Base-by-base conservation (phyloP, 352 stramenopile species). In the Thalassiosira gravida region DNA sequence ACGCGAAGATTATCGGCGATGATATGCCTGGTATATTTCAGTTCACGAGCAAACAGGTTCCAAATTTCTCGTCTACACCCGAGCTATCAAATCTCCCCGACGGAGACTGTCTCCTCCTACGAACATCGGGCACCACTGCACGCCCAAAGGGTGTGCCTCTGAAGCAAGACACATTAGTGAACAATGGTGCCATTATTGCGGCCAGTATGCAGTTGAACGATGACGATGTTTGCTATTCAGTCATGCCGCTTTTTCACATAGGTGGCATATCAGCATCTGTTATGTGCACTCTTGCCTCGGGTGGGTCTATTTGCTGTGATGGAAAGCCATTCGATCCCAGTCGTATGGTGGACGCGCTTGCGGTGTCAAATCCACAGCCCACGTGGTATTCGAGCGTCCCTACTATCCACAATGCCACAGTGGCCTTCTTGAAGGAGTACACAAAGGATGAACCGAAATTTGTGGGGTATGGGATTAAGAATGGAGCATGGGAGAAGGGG, bases 221-320 rank as follows among this genome's bases (percentile, higher is more conserved):
- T 37, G 30, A 2, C 20, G 67, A 66, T 20, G 67, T 56, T 14
- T 39, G 32, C 24, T 70, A 70, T 35, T 58, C 35, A 16, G 27
- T 77, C 42, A 77, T 77, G 67, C 67, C 67, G 14, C 27, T 68
- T 14, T 77, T 77, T 20, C 67, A 77, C 46, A 70, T 77, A 30
- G 56, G 59, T 53, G 56, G 67, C 6, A 68, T 77, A 35, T 39
- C 13, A 32, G 67, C 67, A 16, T 68, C 67, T 3, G 50, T 77
- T 24, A 25, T 77, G 18, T 77, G 56, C 37, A 71, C 67, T 22
- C 6, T 77, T 8, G 30, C 57, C n/a, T 57, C 58, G 30, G 67
- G 67, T 47, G 56, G 57, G 18, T 52, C 56, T 24, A 30, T 70
- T 9, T 74, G 29, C 16, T 74, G 66, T 44, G 66, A 74, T 66